Evolutionary conservation across 345 rosid species (phyloP).

Genomic region (Brassica incana): DNA sequence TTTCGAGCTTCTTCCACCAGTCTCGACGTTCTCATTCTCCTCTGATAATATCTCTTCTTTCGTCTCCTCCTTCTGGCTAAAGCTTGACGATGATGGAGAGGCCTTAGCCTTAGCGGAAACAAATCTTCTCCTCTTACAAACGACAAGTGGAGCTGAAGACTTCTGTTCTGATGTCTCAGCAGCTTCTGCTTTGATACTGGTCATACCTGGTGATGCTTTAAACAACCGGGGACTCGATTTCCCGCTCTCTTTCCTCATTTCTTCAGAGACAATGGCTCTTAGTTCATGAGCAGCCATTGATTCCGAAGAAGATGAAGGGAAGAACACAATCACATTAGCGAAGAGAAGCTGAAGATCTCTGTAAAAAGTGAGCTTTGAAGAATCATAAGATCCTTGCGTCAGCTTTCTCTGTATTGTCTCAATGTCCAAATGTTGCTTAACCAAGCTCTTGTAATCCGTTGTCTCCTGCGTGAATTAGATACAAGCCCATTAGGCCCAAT

Average conservation of each 20-base stretch:
- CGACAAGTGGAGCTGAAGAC: constrained; percentile 46
- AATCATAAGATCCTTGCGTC: constrained; percentile 50
- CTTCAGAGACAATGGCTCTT: constrained; percentile 42
- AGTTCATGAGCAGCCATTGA: constrained; percentile 56
- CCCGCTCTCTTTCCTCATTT: constrained; percentile 42
- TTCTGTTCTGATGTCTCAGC: constrained; percentile 54
- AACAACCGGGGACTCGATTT: constrained; percentile 28
- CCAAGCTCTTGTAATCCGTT: constrained; percentile 42
- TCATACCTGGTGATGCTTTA: constrained; percentile 11
- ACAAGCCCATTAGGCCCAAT: constrained; percentile 14
- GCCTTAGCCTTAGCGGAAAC: constrained; percentile 48
- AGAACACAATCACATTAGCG: constrained; percentile 60
- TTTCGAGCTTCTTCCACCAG: constrained; percentile 65
- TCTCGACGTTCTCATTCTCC: constrained; percentile 47
- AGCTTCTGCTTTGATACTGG: constrained; percentile 36
- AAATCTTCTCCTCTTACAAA: constrained; percentile 59
- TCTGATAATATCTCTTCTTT: constrained; percentile 40
- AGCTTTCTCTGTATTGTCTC: constrained; percentile 53
- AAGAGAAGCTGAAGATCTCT: constrained; percentile 71
- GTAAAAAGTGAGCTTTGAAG: constrained; percentile 47
- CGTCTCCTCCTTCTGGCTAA: constrained; percentile 43
- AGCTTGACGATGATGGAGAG: constrained; percentile 43
- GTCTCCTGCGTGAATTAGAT: constrained; percentile 42
- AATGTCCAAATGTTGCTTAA: constrained; percentile 66
- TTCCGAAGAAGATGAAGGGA: constrained; percentile 51